Evolutionary conservation across 2,329 filamentous ascomycete genomes (phyloP).

Genomic region (Leptographium procerum): DNA sequence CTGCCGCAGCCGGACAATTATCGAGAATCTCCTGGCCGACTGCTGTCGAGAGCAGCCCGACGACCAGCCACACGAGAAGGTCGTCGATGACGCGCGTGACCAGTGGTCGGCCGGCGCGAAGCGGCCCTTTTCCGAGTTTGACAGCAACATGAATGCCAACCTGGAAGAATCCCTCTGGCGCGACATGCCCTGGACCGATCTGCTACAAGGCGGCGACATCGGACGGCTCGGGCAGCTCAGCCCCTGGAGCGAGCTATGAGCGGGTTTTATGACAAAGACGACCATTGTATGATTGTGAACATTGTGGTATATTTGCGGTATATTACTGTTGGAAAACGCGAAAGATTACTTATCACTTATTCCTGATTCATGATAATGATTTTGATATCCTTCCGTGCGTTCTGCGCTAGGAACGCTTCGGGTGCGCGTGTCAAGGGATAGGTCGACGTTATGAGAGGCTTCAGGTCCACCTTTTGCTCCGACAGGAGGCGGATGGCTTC

Average conservation of each 20-base stretch:
- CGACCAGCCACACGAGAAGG: not conserved
- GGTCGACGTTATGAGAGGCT: slow-evolving; percentile 16
- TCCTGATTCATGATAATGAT: slow-evolving; percentile 16
- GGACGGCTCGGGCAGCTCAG: not conserved
- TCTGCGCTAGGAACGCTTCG: slow-evolving; percentile 15
- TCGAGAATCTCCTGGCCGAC: slow-evolving; percentile 14
- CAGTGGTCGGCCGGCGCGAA: not conserved
- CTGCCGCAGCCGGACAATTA: slow-evolving; percentile 14
- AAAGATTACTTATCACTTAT: not conserved
- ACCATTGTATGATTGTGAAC: no score
- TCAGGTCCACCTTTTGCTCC: slow-evolving; percentile 14
- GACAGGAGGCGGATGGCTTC: slow-evolving; percentile 15
- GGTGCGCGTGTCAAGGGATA: slow-evolving; percentile 13
- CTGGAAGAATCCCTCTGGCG: slow-evolving; percentile 2
- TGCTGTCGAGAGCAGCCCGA: not conserved
- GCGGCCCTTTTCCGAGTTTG: not conserved
- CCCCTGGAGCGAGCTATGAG: not conserved
- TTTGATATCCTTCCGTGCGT: slow-evolving; percentile 14
- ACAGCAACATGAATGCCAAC: not conserved
- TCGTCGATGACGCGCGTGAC: not conserved
- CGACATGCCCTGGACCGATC: slow-evolving; percentile 3
- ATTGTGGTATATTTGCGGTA: no score
- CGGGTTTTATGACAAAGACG: not conserved
- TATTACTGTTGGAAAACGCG: not conserved
- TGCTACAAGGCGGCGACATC: not conserved